Evolutionary conservation across 345 rosid species (phyloP).

Genomic region (Carallia brachiata): DNA sequence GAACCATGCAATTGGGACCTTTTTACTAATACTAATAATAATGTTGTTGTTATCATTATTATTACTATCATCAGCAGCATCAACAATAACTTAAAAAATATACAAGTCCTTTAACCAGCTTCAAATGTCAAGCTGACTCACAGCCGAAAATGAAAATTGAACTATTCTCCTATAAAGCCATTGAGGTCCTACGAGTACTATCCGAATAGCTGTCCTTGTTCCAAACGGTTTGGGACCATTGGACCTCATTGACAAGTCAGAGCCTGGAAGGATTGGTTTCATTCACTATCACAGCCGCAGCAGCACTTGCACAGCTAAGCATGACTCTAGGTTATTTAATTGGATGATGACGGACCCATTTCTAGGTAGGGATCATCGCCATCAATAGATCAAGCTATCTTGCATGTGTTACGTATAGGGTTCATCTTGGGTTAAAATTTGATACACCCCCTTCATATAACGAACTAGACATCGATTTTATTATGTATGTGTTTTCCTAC

Average conservation of each 20-base stretch:
- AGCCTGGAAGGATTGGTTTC: slow-evolving; percentile 21
- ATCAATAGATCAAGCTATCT: slow-evolving; percentile 12
- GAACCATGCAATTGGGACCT: too few relatives aligned
- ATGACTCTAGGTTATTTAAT: slow-evolving; percentile 18
- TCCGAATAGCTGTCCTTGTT: slow-evolving; percentile 18
- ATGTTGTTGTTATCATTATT: too few relatives aligned
- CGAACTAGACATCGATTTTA: neutral
- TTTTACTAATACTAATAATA: too few relatives aligned
- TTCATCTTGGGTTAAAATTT: neutral
- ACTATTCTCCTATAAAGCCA: too few relatives aligned
- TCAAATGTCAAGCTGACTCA: too few relatives aligned
- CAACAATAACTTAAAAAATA: too few relatives aligned
- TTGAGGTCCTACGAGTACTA: slow-evolving; percentile 13
- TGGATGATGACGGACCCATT: slow-evolving; percentile 16
- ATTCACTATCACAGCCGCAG: slow-evolving; percentile 10
- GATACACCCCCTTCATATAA: neutral
- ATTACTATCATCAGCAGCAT: too few relatives aligned
- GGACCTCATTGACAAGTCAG: slow-evolving; percentile 25
- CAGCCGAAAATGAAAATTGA: too few relatives aligned
- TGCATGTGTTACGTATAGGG: neutral
- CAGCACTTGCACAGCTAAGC: slow-evolving; percentile 33
- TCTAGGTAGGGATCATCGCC: slow-evolving; percentile 8
- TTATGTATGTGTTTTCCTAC: too few relatives aligned
- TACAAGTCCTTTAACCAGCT: too few relatives aligned
- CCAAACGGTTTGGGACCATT: slow-evolving; percentile 37